Evolutionary conservation across 176 grass and related monocot genomes (phyloP), one percentile per base, ranked within the genome.

Genomic region (Paspalum vaginatum): DNA sequence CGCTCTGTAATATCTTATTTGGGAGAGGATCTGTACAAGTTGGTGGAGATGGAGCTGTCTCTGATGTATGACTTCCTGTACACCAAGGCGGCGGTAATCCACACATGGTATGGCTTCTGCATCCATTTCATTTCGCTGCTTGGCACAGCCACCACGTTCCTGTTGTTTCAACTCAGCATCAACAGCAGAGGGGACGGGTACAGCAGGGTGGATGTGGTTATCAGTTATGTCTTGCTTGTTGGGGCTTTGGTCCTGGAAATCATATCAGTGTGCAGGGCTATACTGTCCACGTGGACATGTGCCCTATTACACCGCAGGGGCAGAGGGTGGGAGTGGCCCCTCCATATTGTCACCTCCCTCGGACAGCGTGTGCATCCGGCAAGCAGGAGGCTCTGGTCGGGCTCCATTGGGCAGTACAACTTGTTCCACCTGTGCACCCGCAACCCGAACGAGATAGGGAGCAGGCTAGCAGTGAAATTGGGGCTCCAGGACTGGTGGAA

Each of bases 11-110:
- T 79, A 79, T 79, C 77, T 67, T 79, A 68, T 42, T 42, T 79
- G 77, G 50, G 63, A 52, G 63, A 68, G 63, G 77, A 79, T 54
- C 63, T 79, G 7, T 68, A 79, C 63, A 79, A 79, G 38, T 54
- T 61, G 39, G 54, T 73, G 4, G 76, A 87, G 61, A 76, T 87
- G 46, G 85, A 91, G 63, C 56, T 91, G 12, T 79, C 81, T 22
- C 72, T 91, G 45, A 44, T 79, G 44, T 87, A 87, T 20, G 85
- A 87, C 6, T 76, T 92, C 47, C 86, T 92, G 8, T 85, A 92
- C 79, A 92, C 90, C 44, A 92, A 92, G 59, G 76, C 82, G 4
- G 45, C 66, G 1, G 77, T 83, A 1, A 72, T 86, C 37, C 79
- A 89, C 73, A 82, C 62, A 44, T 21, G 70, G 37, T 52, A 58